Evolutionary conservation across 495 filamentous ascomycete species (phyloP).

Genomic region (Sabuloglossum arenarium): DNA sequence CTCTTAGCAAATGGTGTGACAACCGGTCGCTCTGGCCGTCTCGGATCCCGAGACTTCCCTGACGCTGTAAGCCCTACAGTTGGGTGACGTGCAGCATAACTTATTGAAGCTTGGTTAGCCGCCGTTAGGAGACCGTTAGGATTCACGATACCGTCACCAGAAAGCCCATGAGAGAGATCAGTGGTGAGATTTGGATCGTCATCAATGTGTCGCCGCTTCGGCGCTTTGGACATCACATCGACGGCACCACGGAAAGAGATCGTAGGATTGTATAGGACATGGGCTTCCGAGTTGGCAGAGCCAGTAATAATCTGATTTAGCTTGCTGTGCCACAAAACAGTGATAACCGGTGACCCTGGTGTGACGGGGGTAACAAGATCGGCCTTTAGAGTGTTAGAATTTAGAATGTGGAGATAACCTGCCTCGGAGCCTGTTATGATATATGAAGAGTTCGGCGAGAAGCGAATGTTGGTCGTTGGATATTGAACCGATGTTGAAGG

Average conservation of each 20-base stretch:
- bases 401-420: constrained; percentile 81
- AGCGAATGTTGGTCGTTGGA: constrained; percentile 67
- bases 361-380: constrained; percentile 77
- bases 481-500: constrained; percentile 66
- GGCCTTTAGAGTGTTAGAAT: constrained; percentile 66
- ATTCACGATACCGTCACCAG: constrained; percentile 60
- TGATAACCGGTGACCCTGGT: constrained; percentile 57
- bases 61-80: constrained; percentile 55
- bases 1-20: constrained; percentile 81
- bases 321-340: constrained; percentile 77
- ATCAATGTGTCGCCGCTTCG: constrained; percentile 86
- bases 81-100: constrained; percentile 44
- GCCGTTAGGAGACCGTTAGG: constrained; percentile 33
- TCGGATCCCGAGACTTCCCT: constrained; percentile 58
- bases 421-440: constrained; percentile 77
- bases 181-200: constrained; percentile 74
- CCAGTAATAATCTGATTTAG: constrained; percentile 93
- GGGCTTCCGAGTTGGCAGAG: constrained; percentile 72
- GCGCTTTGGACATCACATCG: constrained; percentile 80
- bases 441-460: constrained; percentile 60
- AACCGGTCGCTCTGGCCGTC: constrained; percentile 61
- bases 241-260: constrained; percentile 63
- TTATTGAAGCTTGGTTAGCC: constrained; percentile 24
- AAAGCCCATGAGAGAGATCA: constrained; percentile 55
- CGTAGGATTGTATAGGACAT: constrained; percentile 74